Percentiles rank a stretch among this genome's conserved stretches.
phyloP scores from a whole-genome alignment of 1,139 yeast species.

The Debaryomyces nepalensis region DNA sequence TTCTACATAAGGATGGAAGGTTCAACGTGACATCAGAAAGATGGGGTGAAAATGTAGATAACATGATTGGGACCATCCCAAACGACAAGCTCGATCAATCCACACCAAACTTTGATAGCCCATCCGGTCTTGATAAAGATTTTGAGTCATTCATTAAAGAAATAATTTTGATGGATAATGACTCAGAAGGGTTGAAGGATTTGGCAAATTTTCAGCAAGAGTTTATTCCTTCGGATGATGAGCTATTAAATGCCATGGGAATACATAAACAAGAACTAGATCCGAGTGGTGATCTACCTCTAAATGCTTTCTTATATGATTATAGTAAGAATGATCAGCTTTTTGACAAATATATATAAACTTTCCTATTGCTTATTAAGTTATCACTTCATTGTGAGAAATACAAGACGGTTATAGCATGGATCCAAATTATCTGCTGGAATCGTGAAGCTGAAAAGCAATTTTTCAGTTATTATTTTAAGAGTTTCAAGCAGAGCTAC shows the following conservation, averaged over 20 bases:
- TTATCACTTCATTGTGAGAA: too few relatives aligned
- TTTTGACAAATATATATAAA: slow-evolving; percentile 4
- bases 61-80: slow-evolving; percentile 17
- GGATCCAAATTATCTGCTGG: too few relatives aligned
- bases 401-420: too few relatives aligned
- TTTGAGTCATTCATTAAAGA: slow-evolving; percentile 5
- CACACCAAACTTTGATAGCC: not conserved
- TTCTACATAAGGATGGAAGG: slow-evolving; percentile 14
- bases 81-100: not conserved
- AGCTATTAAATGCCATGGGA: slow-evolving; percentile 3
- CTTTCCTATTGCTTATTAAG: too few relatives aligned
- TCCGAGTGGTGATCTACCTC: not conserved
- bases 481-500: too few relatives aligned
- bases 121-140: not conserved
- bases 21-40: slow-evolving; percentile 19
- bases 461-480: too few relatives aligned
- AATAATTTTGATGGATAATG: slow-evolving; percentile 7
- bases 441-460: too few relatives aligned
- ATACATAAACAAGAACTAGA: not conserved
- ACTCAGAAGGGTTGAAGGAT: slow-evolving; percentile 1
- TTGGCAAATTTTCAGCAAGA: slow-evolving; percentile 7
- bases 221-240: slow-evolving; percentile 8
- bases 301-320: slow-evolving; percentile 8
- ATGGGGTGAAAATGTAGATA: slow-evolving; percentile 18
- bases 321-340: slow-evolving; percentile 9